Evolutionary conservation across 768 basidiomycete genomes (phyloP).

Genomic region (Omphalotus guepiniiformis): DNA sequence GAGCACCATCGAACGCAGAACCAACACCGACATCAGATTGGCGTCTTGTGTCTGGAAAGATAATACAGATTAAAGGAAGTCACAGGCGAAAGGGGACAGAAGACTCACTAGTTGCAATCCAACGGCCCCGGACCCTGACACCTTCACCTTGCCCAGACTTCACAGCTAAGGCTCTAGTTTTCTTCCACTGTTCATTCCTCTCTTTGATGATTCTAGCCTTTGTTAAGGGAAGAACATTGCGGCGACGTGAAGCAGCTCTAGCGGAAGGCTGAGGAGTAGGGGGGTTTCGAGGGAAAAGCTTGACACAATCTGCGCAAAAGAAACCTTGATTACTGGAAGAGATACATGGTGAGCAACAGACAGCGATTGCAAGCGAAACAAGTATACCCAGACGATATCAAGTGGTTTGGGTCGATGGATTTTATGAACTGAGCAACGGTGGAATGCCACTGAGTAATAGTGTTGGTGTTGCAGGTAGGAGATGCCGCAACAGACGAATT

Average conservation of each 20-base stretch:
- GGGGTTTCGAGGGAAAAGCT: slow-evolving; percentile 39
- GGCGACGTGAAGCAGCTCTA: slow-evolving; percentile 33
- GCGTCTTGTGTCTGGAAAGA: slow-evolving; percentile 38
- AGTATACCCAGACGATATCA: slow-evolving; percentile 57
- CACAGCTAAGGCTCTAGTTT: slow-evolving; percentile 27
- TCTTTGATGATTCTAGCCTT: slow-evolving; percentile 43
- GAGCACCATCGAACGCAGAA: slow-evolving; percentile 55
- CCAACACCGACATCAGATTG: slow-evolving; percentile 41
- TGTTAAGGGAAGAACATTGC: slow-evolving; percentile 37
- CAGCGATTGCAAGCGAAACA: neutral
- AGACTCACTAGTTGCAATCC: slow-evolving; percentile 49
- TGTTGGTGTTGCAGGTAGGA: slow-evolving; percentile 40
- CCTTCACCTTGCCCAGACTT: slow-evolving; percentile 23
- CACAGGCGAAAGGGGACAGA: neutral
- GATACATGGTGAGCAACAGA: slow-evolving; percentile 1
- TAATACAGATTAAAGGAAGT: slow-evolving; percentile 6
- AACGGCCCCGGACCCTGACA: slow-evolving; percentile 53
- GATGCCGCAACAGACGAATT: slow-evolving; percentile 47
- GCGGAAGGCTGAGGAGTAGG: slow-evolving; percentile 36
- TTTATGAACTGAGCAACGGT: slow-evolving; percentile 41
- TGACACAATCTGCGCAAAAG: slow-evolving; percentile 52
- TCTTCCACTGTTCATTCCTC: slow-evolving; percentile 45
- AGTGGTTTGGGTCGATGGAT: slow-evolving; percentile 55
- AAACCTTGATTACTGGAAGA: slow-evolving; percentile 48
- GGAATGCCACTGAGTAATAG: slow-evolving; percentile 55